Evolutionary conservation across 2,329 filamentous ascomycete species (phyloP).

Genomic region (Bimuria novae-zelandiae): DNA sequence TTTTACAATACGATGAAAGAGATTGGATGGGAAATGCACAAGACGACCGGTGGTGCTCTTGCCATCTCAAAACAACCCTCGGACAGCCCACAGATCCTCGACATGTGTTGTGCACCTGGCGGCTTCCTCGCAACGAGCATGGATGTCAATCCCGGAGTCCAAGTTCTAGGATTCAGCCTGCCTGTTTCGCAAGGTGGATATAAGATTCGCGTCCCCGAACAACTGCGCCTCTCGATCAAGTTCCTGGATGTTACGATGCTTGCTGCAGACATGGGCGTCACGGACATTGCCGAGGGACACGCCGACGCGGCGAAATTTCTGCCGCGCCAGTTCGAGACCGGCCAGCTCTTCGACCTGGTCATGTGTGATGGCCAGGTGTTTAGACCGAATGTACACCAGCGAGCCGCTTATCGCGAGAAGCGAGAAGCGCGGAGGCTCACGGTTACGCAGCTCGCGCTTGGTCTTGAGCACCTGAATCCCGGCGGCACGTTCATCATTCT

Average conservation of each 20-base stretch:
- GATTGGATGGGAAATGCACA: conserved; percentile 52
- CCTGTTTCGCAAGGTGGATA: conserved; percentile 50
- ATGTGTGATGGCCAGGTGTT: conserved; percentile 57
- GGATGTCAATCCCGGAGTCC: conserved; percentile 41
- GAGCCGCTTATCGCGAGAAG: conserved; percentile 14
- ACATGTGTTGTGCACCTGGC: conserved; percentile 62
- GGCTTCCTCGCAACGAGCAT: conserved; percentile 54
- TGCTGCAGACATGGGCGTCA: conserved; percentile 44
- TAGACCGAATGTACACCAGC: conserved; percentile 30
- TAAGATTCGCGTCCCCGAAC: conserved; percentile 13
- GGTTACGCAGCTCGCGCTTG: conserved; percentile 49
- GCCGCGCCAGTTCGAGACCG: background rate
- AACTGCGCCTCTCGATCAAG: conserved; percentile 10
- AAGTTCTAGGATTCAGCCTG: conserved; percentile 50
- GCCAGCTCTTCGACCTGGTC: conserved; percentile 44
- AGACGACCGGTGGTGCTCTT: conserved; percentile 37
- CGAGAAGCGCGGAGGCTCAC: conserved; percentile 38
- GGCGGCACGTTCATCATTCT: conserved; percentile 58
- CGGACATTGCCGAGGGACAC: conserved; percentile 18
- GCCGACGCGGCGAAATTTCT: conserved; percentile 17
- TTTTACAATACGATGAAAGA: conserved; percentile 53
- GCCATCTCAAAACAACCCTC: conserved; percentile 13
- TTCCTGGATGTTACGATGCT: conserved; percentile 59
- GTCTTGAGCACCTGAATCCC: conserved; percentile 50
- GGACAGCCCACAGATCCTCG: conserved; percentile 48